A percentile compares a stretch with the other conserved stretches of the same genome.
These are phyloP conservation scores for Scytalidium lignicola DNA, from an alignment of 2,329 filamentous ascomycete genomes.

Conservation along the genomic window DNA sequence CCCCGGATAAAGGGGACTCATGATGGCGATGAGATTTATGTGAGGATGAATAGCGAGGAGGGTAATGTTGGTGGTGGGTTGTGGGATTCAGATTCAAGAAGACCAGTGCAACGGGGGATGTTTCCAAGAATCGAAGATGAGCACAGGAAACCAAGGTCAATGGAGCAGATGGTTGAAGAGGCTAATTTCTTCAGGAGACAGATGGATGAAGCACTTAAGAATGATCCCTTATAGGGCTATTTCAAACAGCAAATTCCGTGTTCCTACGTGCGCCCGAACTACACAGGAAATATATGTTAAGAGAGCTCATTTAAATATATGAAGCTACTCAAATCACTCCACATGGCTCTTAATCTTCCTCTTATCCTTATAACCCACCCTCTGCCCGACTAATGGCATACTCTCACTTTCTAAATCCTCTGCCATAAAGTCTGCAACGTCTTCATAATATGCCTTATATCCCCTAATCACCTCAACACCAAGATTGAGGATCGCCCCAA, in stretches of 20 bases:
- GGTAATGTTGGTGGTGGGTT: constrained; percentile 74
- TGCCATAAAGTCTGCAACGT: constrained; percentile 38
- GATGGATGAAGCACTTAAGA: constrained; percentile 15
- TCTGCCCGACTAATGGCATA: constrained; percentile 28
- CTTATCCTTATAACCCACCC: constrained; percentile 29
- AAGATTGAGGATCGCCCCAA: constrained; percentile 27
- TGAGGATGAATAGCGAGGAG: constrained; percentile 74
- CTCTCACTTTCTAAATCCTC: constrained; percentile 29
- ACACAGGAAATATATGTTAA: too few species aligned
- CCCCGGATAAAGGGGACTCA: constrained; percentile 57
- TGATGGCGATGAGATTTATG: constrained; percentile 72
- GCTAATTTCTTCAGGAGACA: constrained; percentile 42
- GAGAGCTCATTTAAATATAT: too few species aligned
- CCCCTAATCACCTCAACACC: constrained; percentile 22
- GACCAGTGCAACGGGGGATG: constrained; percentile 46
- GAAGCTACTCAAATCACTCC: too few species aligned
- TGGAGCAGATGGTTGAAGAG: constrained; percentile 76
- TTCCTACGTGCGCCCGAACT: too few species aligned
- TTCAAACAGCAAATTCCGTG: background rate
- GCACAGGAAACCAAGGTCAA: constrained; percentile 58
- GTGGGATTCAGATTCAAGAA: constrained; percentile 43
- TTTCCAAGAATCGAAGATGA: constrained; percentile 71
- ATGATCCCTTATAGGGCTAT: background rate
- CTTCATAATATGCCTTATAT: constrained; percentile 34
- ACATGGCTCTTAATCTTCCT: background rate